phyloP scores from a whole-genome alignment of 2,329 filamentous ascomycete genomes.

The Ophiocordyceps sinensis region DNA sequence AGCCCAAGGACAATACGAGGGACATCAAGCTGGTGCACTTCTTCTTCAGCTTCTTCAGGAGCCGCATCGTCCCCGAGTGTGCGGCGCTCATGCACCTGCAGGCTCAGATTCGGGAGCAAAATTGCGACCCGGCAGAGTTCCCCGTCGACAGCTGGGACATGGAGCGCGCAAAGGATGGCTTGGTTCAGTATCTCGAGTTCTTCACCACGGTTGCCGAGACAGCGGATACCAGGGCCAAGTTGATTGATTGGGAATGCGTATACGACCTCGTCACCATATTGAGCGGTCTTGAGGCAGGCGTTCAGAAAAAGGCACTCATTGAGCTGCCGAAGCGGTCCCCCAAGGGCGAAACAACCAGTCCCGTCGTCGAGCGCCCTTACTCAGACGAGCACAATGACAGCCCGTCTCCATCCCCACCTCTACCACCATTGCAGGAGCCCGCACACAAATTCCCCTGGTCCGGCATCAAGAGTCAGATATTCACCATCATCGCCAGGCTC shows the following conservation, averaged over 20 bases:
- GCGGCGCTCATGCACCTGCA: constrained; percentile 90
- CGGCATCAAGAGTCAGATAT: constrained; percentile 80
- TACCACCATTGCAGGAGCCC: constrained; percentile 41
- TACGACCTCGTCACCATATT: constrained; percentile 81
- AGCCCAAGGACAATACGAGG: constrained; percentile 36
- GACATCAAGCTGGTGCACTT: constrained; percentile 63
- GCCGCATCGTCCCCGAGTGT: constrained; percentile 84
- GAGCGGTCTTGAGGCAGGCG: constrained; percentile 74
- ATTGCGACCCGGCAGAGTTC: constrained; percentile 70
- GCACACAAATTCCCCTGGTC: constrained; percentile 51
- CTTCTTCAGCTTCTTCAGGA: constrained; percentile 83
- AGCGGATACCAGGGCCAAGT: constrained; percentile 64
- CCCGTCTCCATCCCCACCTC: constrained; percentile 21
- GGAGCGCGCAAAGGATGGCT: constrained; percentile 88
- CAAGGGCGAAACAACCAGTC: constrained; percentile 8
- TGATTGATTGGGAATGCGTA: constrained; percentile 84
- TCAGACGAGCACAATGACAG: constrained; percentile 13
- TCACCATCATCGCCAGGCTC: constrained; percentile 77
- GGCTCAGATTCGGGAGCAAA: constrained; percentile 68
- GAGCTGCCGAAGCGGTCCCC: constrained; percentile 19
- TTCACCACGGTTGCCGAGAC: constrained; percentile 81
- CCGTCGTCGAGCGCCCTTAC: constrained; percentile 51
- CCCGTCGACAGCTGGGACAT: constrained; percentile 95
- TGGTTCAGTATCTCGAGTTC: constrained; percentile 90
- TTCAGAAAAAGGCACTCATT: constrained; percentile 65